A percentile compares a stretch with the other conserved stretches of the same genome.
phyloP scores from a whole-genome alignment of 179 eudicot species.

The Camellia oleifera region DNA sequence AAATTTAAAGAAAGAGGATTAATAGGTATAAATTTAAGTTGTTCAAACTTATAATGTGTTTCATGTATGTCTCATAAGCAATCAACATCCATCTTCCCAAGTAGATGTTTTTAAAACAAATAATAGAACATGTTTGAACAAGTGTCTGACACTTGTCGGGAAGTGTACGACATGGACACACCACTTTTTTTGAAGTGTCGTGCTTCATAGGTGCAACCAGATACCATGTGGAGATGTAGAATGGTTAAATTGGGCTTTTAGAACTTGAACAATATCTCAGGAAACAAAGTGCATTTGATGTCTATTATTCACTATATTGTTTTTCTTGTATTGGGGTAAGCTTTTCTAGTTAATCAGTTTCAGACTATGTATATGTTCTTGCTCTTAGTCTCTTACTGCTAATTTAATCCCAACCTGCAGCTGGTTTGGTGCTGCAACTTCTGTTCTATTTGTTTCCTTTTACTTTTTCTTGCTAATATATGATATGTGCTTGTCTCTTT shows the following conservation, averaged over 20 bases:
- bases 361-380: not conserved
- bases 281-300: not conserved
- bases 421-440: slow-evolving; percentile 2
- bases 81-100: too few relatives aligned
- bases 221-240: too few relatives aligned
- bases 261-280: not conserved
- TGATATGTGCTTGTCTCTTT: slow-evolving; percentile 4
- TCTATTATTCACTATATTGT: not conserved
- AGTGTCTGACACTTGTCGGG: too few relatives aligned
- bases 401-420: not conserved
- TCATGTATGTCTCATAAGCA: too few relatives aligned
- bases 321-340: not conserved
- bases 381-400: not conserved
- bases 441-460: not conserved
- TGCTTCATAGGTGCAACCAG: too few relatives aligned
- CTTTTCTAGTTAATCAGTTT: not conserved
- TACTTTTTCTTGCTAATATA: not conserved
- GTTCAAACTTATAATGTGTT: too few relatives aligned
- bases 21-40: too few relatives aligned
- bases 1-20: too few relatives aligned
- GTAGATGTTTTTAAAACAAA: too few relatives aligned
- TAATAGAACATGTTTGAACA: too few relatives aligned
- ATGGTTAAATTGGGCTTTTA: not conserved
- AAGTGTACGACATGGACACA: too few relatives aligned
- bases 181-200: too few relatives aligned